Percentiles rank a stretch among this genome's conserved stretches.
phyloP scores from a whole-genome alignment of 768 basidiomycete genomes.

The Chlorophyllum brunneum region DNA sequence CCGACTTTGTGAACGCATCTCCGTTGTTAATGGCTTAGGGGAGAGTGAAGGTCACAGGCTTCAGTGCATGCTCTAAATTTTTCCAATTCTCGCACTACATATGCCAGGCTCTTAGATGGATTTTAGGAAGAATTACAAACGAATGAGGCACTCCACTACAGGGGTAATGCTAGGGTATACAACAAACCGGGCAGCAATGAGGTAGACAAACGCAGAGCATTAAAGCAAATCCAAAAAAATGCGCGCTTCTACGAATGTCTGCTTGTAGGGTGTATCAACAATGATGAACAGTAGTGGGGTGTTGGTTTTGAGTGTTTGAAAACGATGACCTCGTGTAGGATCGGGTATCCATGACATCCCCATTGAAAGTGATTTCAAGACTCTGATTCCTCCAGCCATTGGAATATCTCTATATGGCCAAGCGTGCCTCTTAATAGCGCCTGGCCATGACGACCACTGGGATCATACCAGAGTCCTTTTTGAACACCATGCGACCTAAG shows the following conservation, averaged over 20 bases:
- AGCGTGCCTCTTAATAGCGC: conserved; percentile 49
- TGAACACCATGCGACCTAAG: conserved; percentile 70
- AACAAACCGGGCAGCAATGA: neutral
- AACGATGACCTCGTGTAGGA: no score
- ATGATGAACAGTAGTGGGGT: no score
- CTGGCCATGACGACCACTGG: conserved; percentile 59
- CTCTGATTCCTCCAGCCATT: conserved; percentile 47
- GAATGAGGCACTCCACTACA: no score
- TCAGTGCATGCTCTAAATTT: neutral
- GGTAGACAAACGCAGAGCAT: neutral
- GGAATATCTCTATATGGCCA: conserved; percentile 53
- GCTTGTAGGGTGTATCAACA: conserved; percentile 7
- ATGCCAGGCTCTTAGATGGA: no score
- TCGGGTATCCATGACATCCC: neutral
- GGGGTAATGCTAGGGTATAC: conserved; percentile 4
- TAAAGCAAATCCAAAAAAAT: neutral
- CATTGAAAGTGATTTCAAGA: neutral
- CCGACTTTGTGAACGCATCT: conserved; percentile 13
- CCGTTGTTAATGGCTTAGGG: neutral
- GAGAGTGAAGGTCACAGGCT: neutral
- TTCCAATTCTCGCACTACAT: neutral
- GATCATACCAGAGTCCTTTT: conserved; percentile 63
- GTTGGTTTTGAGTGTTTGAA: no score
- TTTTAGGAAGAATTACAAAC: neutral
- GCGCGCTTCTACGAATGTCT: neutral